Percentiles rank a stretch among this genome's conserved stretches.
Evolutionary conservation across 257 asterid genomes (phyloP).

Genomic region (Solanum peruvianum): DNA sequence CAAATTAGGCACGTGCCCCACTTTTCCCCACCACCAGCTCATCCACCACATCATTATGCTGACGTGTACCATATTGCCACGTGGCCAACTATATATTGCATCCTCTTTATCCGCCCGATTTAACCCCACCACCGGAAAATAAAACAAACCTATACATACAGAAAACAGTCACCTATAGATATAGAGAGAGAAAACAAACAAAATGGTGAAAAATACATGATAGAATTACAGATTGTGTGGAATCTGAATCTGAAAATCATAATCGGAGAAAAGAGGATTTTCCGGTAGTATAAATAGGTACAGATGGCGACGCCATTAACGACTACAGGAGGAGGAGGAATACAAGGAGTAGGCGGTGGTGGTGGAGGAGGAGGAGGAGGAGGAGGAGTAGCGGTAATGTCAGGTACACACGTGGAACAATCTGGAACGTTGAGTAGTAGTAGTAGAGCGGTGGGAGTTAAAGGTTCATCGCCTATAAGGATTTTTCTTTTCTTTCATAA

Average conservation of each 20-base stretch:
- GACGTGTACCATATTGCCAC: constrained; percentile 63
- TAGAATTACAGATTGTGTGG: neutral
- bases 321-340: constrained; percentile 29
- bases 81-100: constrained; percentile 52
- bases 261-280: neutral
- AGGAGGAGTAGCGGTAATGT: constrained; percentile 17
- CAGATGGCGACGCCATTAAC: constrained; percentile 37
- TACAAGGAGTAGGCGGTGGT: constrained; percentile 45
- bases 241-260: constrained; percentile 22
- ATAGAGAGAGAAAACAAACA: neutral
- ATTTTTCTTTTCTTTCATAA: constrained; percentile 70
- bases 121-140: neutral
- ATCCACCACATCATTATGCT: constrained; percentile 13
- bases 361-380: constrained; percentile 25
- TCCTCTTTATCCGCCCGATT: constrained; percentile 38
- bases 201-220: neutral
- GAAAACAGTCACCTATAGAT: neutral
- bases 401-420: constrained; percentile 4
- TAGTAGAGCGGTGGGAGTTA: constrained; percentile 21
- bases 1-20: constrained; percentile 23
- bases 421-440: constrained; percentile 26
- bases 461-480: constrained; percentile 62
- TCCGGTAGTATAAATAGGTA: neutral
- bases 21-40: neutral
- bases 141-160: neutral